Conservation (phyloP, 2,329 filamentous ascomycete species). For the Furcasterigmium sp. region DNA sequence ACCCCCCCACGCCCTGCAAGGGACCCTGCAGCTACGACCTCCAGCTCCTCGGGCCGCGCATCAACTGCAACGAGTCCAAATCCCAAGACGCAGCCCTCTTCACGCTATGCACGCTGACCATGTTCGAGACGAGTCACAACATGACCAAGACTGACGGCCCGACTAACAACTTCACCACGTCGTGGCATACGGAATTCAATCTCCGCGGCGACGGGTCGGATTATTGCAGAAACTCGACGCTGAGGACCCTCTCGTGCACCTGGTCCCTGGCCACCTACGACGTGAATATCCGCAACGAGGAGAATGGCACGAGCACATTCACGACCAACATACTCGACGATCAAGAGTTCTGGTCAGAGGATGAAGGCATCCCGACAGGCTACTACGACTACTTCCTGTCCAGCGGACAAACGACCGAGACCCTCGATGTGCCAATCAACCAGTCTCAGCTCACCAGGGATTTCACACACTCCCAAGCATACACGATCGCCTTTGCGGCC, state of each 20-base stretch:
- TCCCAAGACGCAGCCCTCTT: background rate
- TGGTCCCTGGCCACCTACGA: constrained; percentile 1
- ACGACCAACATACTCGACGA: background rate
- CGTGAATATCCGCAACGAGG: background rate
- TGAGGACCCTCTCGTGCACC: background rate
- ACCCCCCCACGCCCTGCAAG: background rate
- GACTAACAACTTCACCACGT: no score
- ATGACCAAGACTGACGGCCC: no score
- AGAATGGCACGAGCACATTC: background rate
- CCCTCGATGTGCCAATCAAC: background rate
- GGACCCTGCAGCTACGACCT: constrained; percentile 1
- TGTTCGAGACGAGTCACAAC: no score
- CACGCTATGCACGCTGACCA: background rate
- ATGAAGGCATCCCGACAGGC: background rate
- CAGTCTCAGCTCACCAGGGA: background rate
- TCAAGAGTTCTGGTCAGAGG: background rate
- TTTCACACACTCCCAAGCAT: background rate
- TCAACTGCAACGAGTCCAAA: background rate
- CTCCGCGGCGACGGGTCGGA: no score
- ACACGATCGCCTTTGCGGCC: background rate
- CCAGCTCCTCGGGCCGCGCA: background rate
- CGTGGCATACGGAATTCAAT: no score
- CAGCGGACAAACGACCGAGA: background rate
- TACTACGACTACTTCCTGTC: background rate
- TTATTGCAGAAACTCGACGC: background rate